Conservation (phyloP, 2,329 filamentous ascomycete species). For the Tolypocladium sp. region DNA sequence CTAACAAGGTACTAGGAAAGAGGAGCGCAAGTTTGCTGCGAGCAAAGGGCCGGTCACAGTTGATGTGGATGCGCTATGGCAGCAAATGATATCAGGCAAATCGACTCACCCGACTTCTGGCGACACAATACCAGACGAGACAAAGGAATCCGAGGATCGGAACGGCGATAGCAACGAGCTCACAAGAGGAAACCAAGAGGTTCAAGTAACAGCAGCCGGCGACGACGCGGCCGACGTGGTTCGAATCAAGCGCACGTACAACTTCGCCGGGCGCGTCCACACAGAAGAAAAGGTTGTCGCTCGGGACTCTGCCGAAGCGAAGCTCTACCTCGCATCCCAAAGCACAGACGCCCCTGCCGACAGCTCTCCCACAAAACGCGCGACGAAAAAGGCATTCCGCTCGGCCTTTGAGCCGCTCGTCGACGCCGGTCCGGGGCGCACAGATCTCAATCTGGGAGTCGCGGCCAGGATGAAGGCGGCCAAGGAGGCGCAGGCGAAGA, state of each 20-base stretch:
- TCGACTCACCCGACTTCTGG: background rate
- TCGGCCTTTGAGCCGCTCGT: conserved; percentile 53
- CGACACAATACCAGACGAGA: background rate
- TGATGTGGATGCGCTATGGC: conserved; percentile 64
- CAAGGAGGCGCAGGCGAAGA: conserved; percentile 46
- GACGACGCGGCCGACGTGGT: conserved; percentile 35
- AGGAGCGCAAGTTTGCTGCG: conserved; percentile 43
- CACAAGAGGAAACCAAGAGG: background rate
- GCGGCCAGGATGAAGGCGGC: conserved; percentile 37
- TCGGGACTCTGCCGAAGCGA: conserved; percentile 56
- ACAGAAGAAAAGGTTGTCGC: conserved; percentile 63
- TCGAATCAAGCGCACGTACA: conserved; percentile 62
- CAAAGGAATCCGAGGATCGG: background rate
- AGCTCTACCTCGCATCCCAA: conserved; percentile 49
- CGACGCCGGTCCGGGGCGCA: conserved; percentile 33
- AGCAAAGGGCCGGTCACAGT: conserved; percentile 54
- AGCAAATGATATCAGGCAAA: conserved; percentile 47
- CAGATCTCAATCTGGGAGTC: conserved; percentile 51
- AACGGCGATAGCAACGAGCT: background rate
- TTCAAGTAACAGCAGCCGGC: background rate
- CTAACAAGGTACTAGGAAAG: conserved; percentile 33
- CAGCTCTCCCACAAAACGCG: conserved; percentile 27
- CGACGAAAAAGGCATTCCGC: conserved; percentile 47
- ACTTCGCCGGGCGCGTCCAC: conserved; percentile 64
- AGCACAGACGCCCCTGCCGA: conserved; percentile 18